Conservation (phyloP, 177 flowering plant species). For the Telopea speciosissima region DNA sequence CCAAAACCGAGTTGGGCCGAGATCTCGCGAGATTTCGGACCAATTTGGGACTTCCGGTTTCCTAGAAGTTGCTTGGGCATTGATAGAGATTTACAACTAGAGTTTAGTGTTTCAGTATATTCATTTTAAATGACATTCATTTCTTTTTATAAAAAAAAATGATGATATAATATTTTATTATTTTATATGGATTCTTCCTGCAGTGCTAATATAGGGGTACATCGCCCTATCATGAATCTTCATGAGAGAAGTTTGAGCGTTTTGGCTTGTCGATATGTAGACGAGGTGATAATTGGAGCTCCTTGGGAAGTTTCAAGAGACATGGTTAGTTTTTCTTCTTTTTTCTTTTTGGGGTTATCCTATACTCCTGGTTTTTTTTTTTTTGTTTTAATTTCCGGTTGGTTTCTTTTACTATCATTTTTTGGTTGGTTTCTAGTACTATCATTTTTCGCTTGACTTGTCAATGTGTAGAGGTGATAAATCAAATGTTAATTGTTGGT, state of each 20-base stretch:
- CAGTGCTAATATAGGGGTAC: constrained; percentile 83
- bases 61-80: too few species aligned
- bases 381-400: too few species aligned
- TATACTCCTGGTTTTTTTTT: background rate
- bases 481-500: background rate
- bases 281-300: constrained; percentile 97
- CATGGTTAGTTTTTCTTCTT: constrained; percentile 51
- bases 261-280: constrained; percentile 89
- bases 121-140: background rate
- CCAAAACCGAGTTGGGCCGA: too few species aligned
- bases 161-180: background rate
- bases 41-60: too few species aligned
- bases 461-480: too few species aligned
- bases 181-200: constrained; percentile 15
- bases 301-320: constrained; percentile 90
- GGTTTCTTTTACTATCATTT: background rate
- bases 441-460: background rate
- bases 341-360: background rate
- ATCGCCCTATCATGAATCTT: constrained; percentile 97
- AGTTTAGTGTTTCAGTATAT: too few species aligned
- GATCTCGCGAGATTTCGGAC: too few species aligned
- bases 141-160: background rate
- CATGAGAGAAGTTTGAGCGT: constrained; percentile 97
- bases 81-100: too few species aligned
- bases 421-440: background rate